phyloP scores from a whole-genome alignment of 202 grass and related monocot species.

The Eragrostis tef region DNA sequence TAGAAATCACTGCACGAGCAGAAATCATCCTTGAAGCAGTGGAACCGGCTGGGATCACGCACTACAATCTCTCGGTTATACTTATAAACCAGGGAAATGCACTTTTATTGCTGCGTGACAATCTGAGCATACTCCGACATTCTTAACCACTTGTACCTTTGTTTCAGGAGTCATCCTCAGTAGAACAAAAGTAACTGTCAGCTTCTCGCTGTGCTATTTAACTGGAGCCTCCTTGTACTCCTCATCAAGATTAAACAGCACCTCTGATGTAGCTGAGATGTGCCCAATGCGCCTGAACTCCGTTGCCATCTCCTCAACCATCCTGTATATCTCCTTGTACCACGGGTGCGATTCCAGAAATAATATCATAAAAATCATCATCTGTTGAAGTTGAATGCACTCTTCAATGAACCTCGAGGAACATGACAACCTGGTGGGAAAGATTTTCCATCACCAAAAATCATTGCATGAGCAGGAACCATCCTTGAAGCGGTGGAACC shows the following conservation, averaged over 20 bases:
- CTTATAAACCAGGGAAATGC: constrained; percentile 52
- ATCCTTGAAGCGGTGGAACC: constrained; percentile 71
- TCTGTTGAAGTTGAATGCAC: background rate
- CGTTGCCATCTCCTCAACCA: constrained; percentile 73
- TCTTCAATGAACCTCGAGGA: background rate
- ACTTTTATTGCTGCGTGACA: constrained; percentile 67
- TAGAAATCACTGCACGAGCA: constrained; percentile 76
- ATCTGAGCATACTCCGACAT: constrained; percentile 62
- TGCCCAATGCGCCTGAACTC: constrained; percentile 59
- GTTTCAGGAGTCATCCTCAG: constrained; percentile 58
- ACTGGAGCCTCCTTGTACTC: constrained; percentile 68
- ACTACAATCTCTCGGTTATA: constrained; percentile 67
- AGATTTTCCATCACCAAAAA: constrained; percentile 64
- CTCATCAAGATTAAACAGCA: constrained; percentile 71
- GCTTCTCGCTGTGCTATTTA: constrained; percentile 75
- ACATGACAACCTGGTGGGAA: constrained; percentile 29
- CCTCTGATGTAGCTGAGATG: constrained; percentile 54
- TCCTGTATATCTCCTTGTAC: constrained; percentile 62
- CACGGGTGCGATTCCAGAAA: constrained; percentile 49
- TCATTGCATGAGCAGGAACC: constrained; percentile 69
- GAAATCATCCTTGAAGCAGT: constrained; percentile 64
- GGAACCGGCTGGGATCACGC: constrained; percentile 67
- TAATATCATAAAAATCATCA: background rate
- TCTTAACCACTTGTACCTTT: constrained; percentile 63
- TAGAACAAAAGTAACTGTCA: constrained; percentile 62